Evolutionary conservation across 1,284 basidiomycete species (phyloP), one percentile per base, ranked within the genome.

Genomic region (Phellopilus nigrolimitatus): DNA sequence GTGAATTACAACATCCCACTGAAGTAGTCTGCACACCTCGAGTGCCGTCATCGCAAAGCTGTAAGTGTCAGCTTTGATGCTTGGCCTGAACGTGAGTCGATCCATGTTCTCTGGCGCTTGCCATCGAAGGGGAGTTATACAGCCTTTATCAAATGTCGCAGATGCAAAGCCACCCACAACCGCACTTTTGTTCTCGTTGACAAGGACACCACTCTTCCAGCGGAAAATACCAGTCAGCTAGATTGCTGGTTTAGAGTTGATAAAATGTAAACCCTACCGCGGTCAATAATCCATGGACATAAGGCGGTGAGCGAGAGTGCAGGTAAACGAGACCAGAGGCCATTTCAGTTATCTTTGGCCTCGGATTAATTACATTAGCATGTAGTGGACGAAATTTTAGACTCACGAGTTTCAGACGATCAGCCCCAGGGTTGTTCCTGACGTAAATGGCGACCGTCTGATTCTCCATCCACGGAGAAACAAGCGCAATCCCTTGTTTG

Each of bases 391-490:
- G 33, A 45, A 6, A 17, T 17, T 34, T 4, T 9, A n/a, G 10
- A 43, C 50, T 42, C 25, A 55, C 54, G 10, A 55, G 44, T 27
- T 52, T 55, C 1, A 55, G 17, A n/a, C 54, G 36, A 27, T 55
- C 54, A 17, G 45, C 49, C 7, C 49, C 45, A n/a, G 49, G 49
- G 30, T 55, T 51, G 9, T n/a, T 37, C 21, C 38, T 34, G 6
- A 55, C 10, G 27, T 33, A 55, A 24, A 34, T 12, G 12, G 27
- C 38, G 17, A 38, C 31, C 12, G 45, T 51, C 13, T 33, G 22
- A 36, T 55, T 51, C 4, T 17, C 25, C 54, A 55, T 55, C 38
- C 44, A 55, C 3, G 49, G 54, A 19, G 54, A 42, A 19, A 55
- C 50, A n/a, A 55, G 28, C 7, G 54, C 54, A 9, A 39, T 38